Percentiles rank a stretch among this genome's conserved stretches.
Conservation (phyloP, 345 rosid species). For the Gossypium stocksii region DNA sequence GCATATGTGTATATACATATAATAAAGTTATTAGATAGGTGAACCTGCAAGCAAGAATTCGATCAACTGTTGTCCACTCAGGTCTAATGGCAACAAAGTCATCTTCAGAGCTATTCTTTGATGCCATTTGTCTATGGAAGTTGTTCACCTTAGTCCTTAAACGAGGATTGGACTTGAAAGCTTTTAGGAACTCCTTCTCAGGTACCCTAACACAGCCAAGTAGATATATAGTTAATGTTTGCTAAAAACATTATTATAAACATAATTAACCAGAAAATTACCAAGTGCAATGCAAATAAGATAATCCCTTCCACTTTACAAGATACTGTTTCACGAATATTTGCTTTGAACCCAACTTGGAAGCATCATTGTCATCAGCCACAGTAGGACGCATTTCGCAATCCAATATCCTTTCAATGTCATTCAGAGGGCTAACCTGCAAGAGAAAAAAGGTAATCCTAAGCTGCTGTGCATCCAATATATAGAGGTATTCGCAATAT, state of each 20-base stretch:
- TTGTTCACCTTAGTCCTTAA: constrained; percentile 84
- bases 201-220: constrained; percentile 59
- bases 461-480: constrained; percentile 16
- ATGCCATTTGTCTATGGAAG: constrained; percentile 73
- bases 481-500: constrained; percentile 3
- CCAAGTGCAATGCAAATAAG: constrained; percentile 98
- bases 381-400: constrained; percentile 91
- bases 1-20: neutral
- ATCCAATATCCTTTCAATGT: constrained; percentile 90
- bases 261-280: constrained; percentile 26
- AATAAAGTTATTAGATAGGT: constrained; percentile 14
- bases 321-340: constrained; percentile 90
- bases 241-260: neutral
- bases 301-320: constrained; percentile 97
- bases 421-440: constrained; percentile 95
- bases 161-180: constrained; percentile 89
- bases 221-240: neutral
- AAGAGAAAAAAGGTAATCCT: constrained; percentile 24
- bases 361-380: constrained; percentile 59
- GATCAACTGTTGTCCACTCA: constrained; percentile 99
- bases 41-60: constrained; percentile 92
- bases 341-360: constrained; percentile 62
- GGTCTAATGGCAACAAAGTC: constrained; percentile 88
- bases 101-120: constrained; percentile 65
- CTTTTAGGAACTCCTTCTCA: constrained; percentile 86